phyloP scores from a whole-genome alignment of 1,139 yeast genomes.

The Torulaspora globosa region DNA sequence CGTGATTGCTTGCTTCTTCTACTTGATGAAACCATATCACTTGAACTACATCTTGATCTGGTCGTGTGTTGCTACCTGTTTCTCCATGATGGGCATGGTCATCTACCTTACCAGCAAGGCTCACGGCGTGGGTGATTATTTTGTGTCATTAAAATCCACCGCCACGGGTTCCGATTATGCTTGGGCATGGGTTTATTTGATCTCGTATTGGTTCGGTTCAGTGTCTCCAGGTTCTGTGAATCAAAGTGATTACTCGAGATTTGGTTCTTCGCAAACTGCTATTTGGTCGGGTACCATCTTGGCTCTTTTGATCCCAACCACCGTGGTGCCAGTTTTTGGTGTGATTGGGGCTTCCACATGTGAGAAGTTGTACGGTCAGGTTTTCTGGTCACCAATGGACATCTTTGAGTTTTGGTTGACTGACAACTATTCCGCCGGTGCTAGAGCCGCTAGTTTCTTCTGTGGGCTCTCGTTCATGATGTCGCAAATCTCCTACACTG shows the following conservation, averaged over 20 bases:
- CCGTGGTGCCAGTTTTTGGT: conserved; percentile 44
- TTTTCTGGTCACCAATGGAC: conserved; percentile 43
- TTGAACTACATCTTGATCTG: conserved; percentile 40
- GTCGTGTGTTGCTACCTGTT: conserved; percentile 41
- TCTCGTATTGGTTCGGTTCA: conserved; percentile 45
- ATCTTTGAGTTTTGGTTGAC: conserved; percentile 36
- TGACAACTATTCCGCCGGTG: conserved; percentile 40
- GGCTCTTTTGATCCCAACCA: conserved; percentile 42
- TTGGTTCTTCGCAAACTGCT: conserved; percentile 38
- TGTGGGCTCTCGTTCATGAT: conserved; percentile 44
- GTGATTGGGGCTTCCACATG: conserved; percentile 42
- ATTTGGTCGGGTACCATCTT: conserved; percentile 39
- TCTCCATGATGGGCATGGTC: conserved; percentile 44
- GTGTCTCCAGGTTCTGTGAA: conserved; percentile 42
- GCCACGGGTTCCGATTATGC: conserved; percentile 37
- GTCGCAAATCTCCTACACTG: conserved; percentile 48
- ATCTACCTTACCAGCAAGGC: conserved; percentile 36
- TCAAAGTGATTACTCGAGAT: conserved; percentile 41
- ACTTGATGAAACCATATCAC: conserved; percentile 40
- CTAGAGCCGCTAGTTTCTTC: conserved; percentile 48
- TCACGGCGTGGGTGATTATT: conserved; percentile 43
- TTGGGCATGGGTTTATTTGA: conserved; percentile 44
- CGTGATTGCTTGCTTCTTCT: conserved; percentile 39
- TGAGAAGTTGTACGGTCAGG: conserved; percentile 37
- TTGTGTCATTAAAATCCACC: conserved; percentile 31